Conservation (phyloP, 129 eudicot species). For the Calendula officinalis region DNA sequence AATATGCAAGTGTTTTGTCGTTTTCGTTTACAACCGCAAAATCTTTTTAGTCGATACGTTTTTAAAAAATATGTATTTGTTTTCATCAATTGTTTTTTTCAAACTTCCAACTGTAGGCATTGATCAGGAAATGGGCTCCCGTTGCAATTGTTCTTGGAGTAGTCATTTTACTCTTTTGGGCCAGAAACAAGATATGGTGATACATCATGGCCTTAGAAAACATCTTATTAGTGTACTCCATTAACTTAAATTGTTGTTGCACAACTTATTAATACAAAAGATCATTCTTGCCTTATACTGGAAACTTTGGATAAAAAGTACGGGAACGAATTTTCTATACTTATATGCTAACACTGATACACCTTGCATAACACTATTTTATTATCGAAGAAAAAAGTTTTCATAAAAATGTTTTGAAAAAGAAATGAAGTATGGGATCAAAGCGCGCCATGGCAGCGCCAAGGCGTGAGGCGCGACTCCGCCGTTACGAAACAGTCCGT, state of each 20-base stretch:
- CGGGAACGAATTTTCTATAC: too few species aligned
- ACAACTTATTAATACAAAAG: not conserved
- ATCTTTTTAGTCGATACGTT: too few species aligned
- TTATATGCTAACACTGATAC: too few species aligned
- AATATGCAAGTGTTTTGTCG: too few species aligned
- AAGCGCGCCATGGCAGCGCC: too few species aligned
- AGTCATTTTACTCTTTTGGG: constrained; percentile 80
- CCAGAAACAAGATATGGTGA: constrained; percentile 80
- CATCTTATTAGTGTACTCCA: not conserved
- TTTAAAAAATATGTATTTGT: constrained; percentile 8
- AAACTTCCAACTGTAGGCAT: constrained; percentile 50
- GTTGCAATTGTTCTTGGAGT: constrained; percentile 89
- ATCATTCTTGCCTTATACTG: not conserved
- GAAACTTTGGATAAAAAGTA: not conserved
- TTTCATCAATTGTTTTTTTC: not conserved
- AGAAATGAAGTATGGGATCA: too few species aligned
- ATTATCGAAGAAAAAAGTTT: too few species aligned
- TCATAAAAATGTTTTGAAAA: too few species aligned
- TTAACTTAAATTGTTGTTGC: not conserved
- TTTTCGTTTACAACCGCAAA: too few species aligned
- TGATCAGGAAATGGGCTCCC: constrained; percentile 92
- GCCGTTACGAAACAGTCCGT: too few species aligned
- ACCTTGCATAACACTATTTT: too few species aligned
- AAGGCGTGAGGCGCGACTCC: too few species aligned
- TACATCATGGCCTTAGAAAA: constrained; percentile 8